Evolutionary conservation across 1,139 yeast genomes (phyloP).

Genomic region (Zygosaccharomyces sapae): DNA sequence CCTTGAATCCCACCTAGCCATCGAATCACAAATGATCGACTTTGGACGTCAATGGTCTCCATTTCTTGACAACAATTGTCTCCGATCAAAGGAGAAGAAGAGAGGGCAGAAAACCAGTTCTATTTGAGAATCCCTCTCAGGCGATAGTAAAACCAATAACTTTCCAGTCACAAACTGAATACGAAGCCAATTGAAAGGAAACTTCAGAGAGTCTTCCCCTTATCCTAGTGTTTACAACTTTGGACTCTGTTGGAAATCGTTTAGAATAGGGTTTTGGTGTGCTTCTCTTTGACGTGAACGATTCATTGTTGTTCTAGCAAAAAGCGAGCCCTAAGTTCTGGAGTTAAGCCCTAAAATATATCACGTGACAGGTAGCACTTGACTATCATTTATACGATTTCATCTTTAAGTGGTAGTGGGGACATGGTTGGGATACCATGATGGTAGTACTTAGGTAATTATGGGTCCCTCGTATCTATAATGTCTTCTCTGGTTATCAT

Average conservation of each 20-base stretch:
- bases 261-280: neutral
- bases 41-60: conserved; percentile 87
- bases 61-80: conserved; percentile 35
- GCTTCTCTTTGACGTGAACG: neutral
- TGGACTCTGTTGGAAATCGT: neutral
- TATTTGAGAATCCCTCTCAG: neutral
- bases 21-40: conserved; percentile 81
- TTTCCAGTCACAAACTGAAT: neutral
- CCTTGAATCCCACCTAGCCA: conserved; percentile 80
- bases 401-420: too few relatives aligned
- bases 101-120: neutral
- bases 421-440: too few relatives aligned
- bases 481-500: too few relatives aligned
- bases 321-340: neutral
- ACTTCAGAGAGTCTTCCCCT: neutral
- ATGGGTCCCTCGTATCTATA: too few relatives aligned
- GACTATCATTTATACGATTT: too few relatives aligned
- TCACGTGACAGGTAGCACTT: neutral
- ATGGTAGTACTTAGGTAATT: too few relatives aligned
- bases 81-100: neutral
- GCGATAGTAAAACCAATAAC: neutral
- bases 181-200: neutral
- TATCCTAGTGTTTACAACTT: neutral
- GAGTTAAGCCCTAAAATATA: neutral
- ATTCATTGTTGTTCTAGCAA: neutral